phyloP scores from a whole-genome alignment of 192 early-diverging fungal genomes.

The Thoreauomyces humboldtii region DNA sequence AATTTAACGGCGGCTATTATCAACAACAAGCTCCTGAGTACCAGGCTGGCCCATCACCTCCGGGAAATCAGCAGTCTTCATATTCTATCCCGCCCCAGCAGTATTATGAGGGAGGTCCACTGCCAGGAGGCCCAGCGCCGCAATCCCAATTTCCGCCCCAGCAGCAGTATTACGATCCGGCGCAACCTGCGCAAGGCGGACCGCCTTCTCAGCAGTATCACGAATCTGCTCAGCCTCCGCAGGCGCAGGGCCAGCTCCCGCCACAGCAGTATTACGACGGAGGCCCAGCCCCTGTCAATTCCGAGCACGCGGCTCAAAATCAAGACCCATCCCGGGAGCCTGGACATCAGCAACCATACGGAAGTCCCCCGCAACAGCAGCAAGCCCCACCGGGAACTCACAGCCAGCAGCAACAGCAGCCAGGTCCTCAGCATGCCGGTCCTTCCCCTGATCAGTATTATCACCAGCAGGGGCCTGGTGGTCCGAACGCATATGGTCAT shows the following conservation, averaged over 20 bases:
- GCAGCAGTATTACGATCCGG: constrained; percentile 17
- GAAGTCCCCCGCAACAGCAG: too few relatives aligned
- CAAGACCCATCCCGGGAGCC: too few relatives aligned
- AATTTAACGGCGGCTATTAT: background rate
- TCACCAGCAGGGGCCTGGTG: background rate
- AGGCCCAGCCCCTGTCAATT: too few relatives aligned
- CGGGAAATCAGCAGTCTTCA: background rate
- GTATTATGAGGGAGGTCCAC: background rate
- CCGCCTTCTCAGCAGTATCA: constrained; percentile 20
- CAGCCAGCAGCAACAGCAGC: background rate
- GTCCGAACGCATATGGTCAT: background rate
- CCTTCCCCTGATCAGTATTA: background rate
- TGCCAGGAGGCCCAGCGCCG: background rate
- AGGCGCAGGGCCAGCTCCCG: too few relatives aligned
- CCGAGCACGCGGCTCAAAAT: too few relatives aligned
- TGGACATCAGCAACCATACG: too few relatives aligned
- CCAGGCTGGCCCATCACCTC: background rate
- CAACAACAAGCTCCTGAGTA: background rate
- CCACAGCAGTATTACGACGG: too few relatives aligned
- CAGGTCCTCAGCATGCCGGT: background rate
- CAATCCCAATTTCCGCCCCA: constrained; percentile 3
- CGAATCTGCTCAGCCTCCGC: too few relatives aligned
- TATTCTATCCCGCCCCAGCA: background rate
- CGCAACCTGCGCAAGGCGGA: constrained; percentile 22
- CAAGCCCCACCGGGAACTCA: background rate